Percentiles rank a stretch among this genome's conserved stretches.
These are phyloP conservation scores for Aspergillus arachidicola DNA, from an alignment of 2,329 filamentous ascomycete species.

Conservation along the genomic window DNA sequence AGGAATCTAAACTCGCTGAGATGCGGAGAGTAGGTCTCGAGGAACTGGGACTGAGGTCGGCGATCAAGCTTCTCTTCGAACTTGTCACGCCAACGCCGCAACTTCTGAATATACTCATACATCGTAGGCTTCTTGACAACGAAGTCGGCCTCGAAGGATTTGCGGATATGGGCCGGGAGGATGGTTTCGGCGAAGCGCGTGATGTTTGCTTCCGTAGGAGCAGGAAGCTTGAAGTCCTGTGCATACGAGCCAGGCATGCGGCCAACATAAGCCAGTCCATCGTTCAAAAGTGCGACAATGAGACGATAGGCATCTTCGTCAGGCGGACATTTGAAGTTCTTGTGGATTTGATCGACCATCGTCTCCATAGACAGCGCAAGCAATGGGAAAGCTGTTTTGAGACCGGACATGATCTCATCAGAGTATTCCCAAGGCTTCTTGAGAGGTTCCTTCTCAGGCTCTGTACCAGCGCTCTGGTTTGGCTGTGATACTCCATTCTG, in stretches of 20 bases:
- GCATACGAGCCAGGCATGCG: conserved; percentile 85
- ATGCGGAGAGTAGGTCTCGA: conserved; percentile 86
- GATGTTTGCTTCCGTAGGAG: conserved; percentile 93
- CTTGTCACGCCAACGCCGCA: conserved; percentile 93
- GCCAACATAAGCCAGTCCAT: conserved; percentile 89
- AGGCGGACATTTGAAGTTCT: conserved; percentile 98
- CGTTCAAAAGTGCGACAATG: conserved; percentile 96
- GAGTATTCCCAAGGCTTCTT: conserved; percentile 95
- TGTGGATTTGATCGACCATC: conserved; percentile 98
- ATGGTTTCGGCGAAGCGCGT: conserved; percentile 96
- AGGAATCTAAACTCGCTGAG: conserved; percentile 96
- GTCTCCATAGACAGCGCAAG: conserved; percentile 98
- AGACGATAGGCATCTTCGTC: conserved; percentile 97
- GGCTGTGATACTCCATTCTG: conserved; percentile 30
- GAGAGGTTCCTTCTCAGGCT: conserved; percentile 48
- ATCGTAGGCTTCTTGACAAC: conserved; percentile 94
- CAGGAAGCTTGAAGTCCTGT: conserved; percentile 85
- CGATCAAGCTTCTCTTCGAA: conserved; percentile 97
- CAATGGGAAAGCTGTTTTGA: conserved; percentile 96
- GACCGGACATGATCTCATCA: conserved; percentile 90
- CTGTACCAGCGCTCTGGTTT: conserved; percentile 23
- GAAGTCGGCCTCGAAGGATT: conserved; percentile 97
- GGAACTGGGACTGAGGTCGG: conserved; percentile 68
- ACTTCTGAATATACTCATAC: conserved; percentile 97
- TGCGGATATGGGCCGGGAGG: conserved; percentile 88